Evolutionary conservation across 176 grass and related monocot species (phyloP).

Genomic region (Bonia amplexicaulis): DNA sequence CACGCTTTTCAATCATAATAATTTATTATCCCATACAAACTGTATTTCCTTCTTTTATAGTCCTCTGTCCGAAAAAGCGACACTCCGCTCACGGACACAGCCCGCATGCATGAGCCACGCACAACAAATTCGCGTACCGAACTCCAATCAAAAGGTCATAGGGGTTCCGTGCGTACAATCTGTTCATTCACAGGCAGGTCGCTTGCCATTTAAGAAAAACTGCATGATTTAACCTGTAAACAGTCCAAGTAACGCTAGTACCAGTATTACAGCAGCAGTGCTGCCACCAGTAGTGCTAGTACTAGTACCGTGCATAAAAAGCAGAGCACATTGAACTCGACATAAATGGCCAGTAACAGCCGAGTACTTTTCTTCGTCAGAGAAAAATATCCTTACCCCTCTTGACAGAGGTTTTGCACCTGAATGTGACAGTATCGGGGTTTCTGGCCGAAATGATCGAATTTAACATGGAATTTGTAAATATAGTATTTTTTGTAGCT

Average conservation of each 20-base stretch:
- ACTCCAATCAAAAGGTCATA: neutral
- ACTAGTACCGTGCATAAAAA: conserved; percentile 9
- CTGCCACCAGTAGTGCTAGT: neutral
- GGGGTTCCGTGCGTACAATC: neutral
- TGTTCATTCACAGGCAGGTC: neutral
- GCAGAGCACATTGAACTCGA: conserved; percentile 29
- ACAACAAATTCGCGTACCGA: neutral
- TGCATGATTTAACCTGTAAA: conserved; percentile 23
- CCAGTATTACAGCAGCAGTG: neutral
- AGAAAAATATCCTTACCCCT: neutral
- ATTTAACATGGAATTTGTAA: too few species aligned
- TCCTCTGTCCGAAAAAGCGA: too few species aligned
- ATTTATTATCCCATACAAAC: too few species aligned
- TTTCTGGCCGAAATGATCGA: too few species aligned
- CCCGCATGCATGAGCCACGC: too few species aligned
- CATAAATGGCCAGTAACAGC: conserved; percentile 18
- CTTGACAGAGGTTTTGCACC: neutral
- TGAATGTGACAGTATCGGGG: neutral
- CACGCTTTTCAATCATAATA: too few species aligned
- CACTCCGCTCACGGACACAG: too few species aligned
- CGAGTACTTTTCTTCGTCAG: neutral
- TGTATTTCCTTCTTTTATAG: too few species aligned
- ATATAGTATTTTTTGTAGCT: too few species aligned
- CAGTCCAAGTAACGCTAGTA: neutral
- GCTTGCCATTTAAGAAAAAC: conserved; percentile 8